phyloP scores from a whole-genome alignment of 495 filamentous ascomycete species.

The Talaromyces borbonicus region DNA sequence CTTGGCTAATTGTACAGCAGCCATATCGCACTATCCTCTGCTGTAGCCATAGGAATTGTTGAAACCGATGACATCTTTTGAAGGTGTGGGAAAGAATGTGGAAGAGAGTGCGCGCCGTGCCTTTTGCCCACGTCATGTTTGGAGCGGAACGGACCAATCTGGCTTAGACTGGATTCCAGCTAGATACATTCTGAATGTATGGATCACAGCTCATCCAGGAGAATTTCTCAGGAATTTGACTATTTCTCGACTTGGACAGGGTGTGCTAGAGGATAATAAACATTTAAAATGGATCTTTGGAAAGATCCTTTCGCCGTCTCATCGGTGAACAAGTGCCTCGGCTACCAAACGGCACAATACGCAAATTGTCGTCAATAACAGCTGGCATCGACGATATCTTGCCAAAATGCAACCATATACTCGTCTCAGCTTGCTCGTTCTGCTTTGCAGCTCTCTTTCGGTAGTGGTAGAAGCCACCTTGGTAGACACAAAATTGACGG shows the following conservation, averaged over 20 bases:
- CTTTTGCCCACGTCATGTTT: constrained; percentile 1
- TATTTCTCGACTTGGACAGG: too few species aligned
- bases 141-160: background rate
- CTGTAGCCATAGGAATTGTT: background rate
- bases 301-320: background rate
- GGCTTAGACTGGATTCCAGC: constrained; percentile 8
- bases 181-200: too few species aligned
- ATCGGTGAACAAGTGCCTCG: too few species aligned
- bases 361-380: background rate
- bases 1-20: constrained; percentile 53
- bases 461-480: background rate
- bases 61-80: background rate
- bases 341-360: background rate
- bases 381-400: too few species aligned
- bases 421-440: background rate
- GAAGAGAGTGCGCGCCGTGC: background rate
- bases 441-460: constrained; percentile 23
- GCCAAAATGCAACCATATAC: too few species aligned
- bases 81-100: constrained; percentile 1
- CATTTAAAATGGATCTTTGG: too few species aligned
- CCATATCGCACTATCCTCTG: constrained; percentile 24
- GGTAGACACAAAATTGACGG: constrained; percentile 33
- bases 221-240: too few species aligned
- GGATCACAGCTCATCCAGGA: too few species aligned
- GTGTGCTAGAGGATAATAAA: too few species aligned